phyloP scores from a whole-genome alignment of 768 basidiomycete genomes.

The Suillus brevipes region DNA sequence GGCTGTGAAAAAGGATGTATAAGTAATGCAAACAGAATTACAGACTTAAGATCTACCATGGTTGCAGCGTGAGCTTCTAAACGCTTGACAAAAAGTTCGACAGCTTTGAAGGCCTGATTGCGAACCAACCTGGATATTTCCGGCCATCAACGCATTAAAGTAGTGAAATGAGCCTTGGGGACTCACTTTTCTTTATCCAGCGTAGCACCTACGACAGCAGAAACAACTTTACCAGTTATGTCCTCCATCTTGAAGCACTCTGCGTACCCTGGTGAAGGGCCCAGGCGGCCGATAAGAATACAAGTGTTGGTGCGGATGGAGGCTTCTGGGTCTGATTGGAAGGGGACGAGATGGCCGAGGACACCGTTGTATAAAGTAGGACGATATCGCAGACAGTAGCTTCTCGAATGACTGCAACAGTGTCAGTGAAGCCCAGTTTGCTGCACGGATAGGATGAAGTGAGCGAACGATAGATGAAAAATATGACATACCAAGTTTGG shows the following conservation, averaged over 20 bases:
- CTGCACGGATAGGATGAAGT: slow-evolving; percentile 37
- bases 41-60: slow-evolving; percentile 59
- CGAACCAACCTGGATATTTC: slow-evolving; percentile 68
- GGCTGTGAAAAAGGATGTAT: slow-evolving; percentile 41
- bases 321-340: slow-evolving; percentile 89
- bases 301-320: slow-evolving; percentile 98
- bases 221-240: slow-evolving; percentile 85
- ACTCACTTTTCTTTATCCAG: slow-evolving; percentile 92
- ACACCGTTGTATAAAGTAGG: slow-evolving; percentile 90
- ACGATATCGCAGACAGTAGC: slow-evolving; percentile 89
- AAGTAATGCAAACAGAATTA: neutral
- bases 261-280: slow-evolving; percentile 76
- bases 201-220: slow-evolving; percentile 74
- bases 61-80: slow-evolving; percentile 75
- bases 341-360: slow-evolving; percentile 86
- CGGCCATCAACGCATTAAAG: neutral
- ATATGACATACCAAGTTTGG: slow-evolving; percentile 71
- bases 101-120: slow-evolving; percentile 93
- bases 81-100: slow-evolving; percentile 83
- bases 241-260: slow-evolving; percentile 90
- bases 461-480: neutral
- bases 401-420: slow-evolving; percentile 91
- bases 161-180: neutral
- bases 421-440: slow-evolving; percentile 94
- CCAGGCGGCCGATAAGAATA: slow-evolving; percentile 90